These are phyloP conservation scores for Scenedesmus sp. DNA, from an alignment of 163 green algal species.

Conservation along the genomic window DNA sequence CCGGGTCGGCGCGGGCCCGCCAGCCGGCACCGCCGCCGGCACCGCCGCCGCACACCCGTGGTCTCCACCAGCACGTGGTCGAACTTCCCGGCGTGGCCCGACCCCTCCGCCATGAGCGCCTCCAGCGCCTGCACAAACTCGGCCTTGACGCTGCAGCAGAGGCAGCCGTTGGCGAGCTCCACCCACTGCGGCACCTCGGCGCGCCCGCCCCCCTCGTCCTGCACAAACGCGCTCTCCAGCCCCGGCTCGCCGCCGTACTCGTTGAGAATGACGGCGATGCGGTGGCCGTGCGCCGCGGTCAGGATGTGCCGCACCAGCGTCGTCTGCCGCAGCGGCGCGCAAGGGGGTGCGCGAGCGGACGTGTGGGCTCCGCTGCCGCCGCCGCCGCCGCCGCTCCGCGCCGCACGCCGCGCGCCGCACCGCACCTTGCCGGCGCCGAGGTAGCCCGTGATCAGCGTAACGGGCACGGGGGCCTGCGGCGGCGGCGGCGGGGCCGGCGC, in stretches of 20 bases:
- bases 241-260: constrained; percentile 71
- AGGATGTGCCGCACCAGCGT: constrained; percentile 83
- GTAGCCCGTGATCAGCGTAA: constrained; percentile 47
- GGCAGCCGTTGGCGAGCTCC: constrained; percentile 92
- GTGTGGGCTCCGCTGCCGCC: not conserved
- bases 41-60: constrained; percentile 65
- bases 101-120: constrained; percentile 61
- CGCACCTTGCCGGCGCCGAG: constrained; percentile 44
- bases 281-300: constrained; percentile 67
- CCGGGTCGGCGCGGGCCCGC: too few relatives aligned
- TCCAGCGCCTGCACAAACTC: constrained; percentile 92
- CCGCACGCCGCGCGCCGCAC: not conserved
- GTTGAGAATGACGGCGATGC: constrained; percentile 85
- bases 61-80: constrained; percentile 94
- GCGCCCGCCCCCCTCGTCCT: constrained; percentile 47
- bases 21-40: too few relatives aligned
- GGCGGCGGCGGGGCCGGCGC: not conserved
- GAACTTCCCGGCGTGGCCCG: constrained; percentile 65
- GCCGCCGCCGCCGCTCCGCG: not conserved
- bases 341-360: not conserved
- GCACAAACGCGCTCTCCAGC: constrained; percentile 77
- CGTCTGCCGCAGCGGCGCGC: constrained; percentile 51
- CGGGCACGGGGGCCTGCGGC: constrained; percentile 28
- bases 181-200: constrained; percentile 71
- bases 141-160: constrained; percentile 93